A percentile compares a stretch with the other conserved stretches of the same genome.
These are phyloP conservation scores for Calonectria pseudoturangicola DNA, from an alignment of 2,329 filamentous ascomycete species.

Conservation along the genomic window DNA sequence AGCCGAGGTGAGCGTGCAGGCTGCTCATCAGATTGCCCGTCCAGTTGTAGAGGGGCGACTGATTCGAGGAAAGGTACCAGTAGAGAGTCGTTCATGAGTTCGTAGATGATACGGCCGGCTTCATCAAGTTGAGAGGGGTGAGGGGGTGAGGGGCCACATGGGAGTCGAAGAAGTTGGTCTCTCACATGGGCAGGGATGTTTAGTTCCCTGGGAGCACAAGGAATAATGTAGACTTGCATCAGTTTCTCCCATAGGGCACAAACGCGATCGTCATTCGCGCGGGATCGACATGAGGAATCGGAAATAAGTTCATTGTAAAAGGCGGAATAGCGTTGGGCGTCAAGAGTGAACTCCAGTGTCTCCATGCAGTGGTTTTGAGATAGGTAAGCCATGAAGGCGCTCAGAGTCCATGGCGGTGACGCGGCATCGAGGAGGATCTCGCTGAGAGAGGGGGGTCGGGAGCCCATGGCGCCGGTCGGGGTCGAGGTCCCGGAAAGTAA, in stretches of 20 bases:
- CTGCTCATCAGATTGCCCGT: conserved; percentile 61
- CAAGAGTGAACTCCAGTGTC: conserved; percentile 96
- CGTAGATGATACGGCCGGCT: conserved; percentile 91
- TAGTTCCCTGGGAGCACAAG: conserved; percentile 89
- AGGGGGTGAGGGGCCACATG: conserved; percentile 77
- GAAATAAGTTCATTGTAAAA: conserved; percentile 69
- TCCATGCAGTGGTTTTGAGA: conserved; percentile 98
- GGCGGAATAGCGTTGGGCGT: conserved; percentile 87
- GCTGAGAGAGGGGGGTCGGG: conserved; percentile 79
- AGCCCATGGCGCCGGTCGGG: conserved; percentile 57
- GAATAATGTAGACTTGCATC: conserved; percentile 91
- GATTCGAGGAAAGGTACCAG: conserved; percentile 92
- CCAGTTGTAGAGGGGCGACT: conserved; percentile 63
- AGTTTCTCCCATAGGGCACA: conserved; percentile 90
- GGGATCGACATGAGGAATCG: conserved; percentile 60
- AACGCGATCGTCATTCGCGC: conserved; percentile 77
- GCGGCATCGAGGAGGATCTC: conserved; percentile 93
- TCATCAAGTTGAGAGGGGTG: conserved; percentile 85
- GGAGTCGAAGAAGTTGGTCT: conserved; percentile 81
- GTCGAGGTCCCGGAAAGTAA: conserved; percentile 65
- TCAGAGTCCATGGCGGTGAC: conserved; percentile 90
- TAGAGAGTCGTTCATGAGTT: conserved; percentile 98
- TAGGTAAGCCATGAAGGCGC: conserved; percentile 96
- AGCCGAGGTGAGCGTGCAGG: conserved; percentile 66
- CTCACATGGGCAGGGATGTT: conserved; percentile 92